A percentile compares a stretch with the other conserved stretches of the same genome.
These are phyloP conservation scores for Coemansia interrupta DNA, from an alignment of 192 early-diverging fungal genomes.

Conservation along the genomic window DNA sequence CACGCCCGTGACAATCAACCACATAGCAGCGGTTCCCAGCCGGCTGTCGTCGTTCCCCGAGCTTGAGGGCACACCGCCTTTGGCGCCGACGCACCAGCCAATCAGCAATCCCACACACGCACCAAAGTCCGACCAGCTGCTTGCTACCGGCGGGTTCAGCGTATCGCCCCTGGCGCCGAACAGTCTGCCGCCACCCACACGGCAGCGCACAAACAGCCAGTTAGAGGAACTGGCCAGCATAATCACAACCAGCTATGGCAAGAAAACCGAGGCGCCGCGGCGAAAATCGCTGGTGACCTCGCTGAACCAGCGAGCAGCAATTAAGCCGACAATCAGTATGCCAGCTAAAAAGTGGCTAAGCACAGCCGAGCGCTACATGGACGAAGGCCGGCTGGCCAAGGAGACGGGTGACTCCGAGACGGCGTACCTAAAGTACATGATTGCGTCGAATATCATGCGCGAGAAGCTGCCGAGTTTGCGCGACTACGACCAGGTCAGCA, in stretches of 20 bases:
- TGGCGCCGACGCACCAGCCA: neutral
- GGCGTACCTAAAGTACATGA: slow-evolving; percentile 45
- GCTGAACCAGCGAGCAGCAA: slow-evolving; percentile 27
- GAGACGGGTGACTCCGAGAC: slow-evolving; percentile 22
- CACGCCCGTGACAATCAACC: neutral
- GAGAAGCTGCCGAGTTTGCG: slow-evolving; percentile 47
- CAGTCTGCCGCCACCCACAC: slow-evolving; percentile 1
- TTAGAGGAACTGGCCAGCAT: slow-evolving; percentile 3
- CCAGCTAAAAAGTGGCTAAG: slow-evolving; percentile 25
- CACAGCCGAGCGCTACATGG: slow-evolving; percentile 27
- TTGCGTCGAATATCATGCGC: slow-evolving; percentile 49
- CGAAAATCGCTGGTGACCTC: slow-evolving; percentile 18
- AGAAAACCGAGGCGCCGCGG: neutral
- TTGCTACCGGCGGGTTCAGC: neutral
- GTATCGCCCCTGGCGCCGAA: neutral
- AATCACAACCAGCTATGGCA: neutral
- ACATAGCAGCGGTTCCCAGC: neutral
- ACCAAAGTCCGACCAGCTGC: neutral
- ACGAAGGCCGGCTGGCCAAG: slow-evolving; percentile 21
- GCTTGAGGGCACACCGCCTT: slow-evolving; percentile 8
- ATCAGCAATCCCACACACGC: neutral
- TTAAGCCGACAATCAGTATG: slow-evolving; percentile 21
- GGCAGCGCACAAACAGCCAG: slow-evolving; percentile 1
- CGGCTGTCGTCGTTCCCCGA: slow-evolving; percentile 6
- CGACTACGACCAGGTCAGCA: slow-evolving; percentile 42